Conservation (phyloP, 805 yeast species). For the Kurtzmaniella cleridarum region DNA sequence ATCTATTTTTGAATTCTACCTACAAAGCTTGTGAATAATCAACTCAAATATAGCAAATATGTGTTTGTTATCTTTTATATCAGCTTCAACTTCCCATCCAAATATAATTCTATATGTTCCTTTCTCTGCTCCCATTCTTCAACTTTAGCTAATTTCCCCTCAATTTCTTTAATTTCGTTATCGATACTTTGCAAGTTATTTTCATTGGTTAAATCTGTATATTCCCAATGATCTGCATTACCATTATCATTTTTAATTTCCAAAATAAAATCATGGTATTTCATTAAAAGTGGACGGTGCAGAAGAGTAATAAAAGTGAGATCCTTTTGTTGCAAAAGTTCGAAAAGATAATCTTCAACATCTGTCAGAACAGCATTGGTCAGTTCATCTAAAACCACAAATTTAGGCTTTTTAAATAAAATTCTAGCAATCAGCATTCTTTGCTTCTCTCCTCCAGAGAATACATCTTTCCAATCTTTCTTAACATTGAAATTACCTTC, state of each 20-base stretch:
- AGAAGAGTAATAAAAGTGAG: conserved; percentile 78
- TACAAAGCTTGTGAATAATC: too few species aligned
- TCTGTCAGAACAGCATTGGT: conserved; percentile 89
- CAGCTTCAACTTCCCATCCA: conserved; percentile 34
- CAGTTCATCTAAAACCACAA: conserved; percentile 86
- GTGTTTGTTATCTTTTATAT: too few species aligned
- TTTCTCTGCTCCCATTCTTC: conserved; percentile 57
- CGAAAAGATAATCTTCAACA: conserved; percentile 83
- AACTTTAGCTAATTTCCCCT: conserved; percentile 54
- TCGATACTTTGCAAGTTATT: conserved; percentile 66
- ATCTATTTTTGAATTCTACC: too few species aligned
- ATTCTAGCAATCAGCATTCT: conserved; percentile 84
- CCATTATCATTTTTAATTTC: conserved; percentile 50
- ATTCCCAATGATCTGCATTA: conserved; percentile 48
- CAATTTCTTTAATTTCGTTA: conserved; percentile 66
- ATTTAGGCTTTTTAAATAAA: conserved; percentile 71
- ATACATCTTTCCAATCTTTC: conserved; percentile 82
- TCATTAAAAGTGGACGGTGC: conserved; percentile 77
- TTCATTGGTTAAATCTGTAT: conserved; percentile 59
- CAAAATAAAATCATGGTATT: conserved; percentile 74
- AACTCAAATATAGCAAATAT: too few species aligned
- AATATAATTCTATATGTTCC: conserved; percentile 46
- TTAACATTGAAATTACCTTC: conserved; percentile 49
- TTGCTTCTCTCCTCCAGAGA: conserved; percentile 96
- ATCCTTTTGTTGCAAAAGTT: conserved; percentile 58